Evolutionary conservation across 2,329 filamentous ascomycete species (phyloP).

Genomic region (Coniella vitis): DNA sequence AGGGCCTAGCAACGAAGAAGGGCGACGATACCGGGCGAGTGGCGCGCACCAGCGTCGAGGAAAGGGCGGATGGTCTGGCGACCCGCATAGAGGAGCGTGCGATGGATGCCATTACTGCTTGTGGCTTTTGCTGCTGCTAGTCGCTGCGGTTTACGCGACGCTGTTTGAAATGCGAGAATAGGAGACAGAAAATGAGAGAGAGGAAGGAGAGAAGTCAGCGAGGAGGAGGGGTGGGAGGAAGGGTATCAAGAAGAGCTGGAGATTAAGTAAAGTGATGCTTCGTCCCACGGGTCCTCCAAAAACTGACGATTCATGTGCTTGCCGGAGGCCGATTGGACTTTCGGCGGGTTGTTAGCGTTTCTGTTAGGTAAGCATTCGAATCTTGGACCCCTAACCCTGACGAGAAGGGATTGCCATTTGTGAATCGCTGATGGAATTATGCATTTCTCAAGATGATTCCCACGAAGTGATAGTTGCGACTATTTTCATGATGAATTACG

Average conservation of each 20-base stretch:
- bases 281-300: not conserved
- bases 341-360: conserved; percentile 2
- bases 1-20: conserved; percentile 34
- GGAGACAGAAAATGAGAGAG: not conserved
- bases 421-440: too few species aligned
- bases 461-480: too few species aligned
- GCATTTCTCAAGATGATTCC: too few species aligned
- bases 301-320: conserved; percentile 8
- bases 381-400: conserved; percentile 11
- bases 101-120: conserved; percentile 52
- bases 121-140: not conserved
- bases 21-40: conserved; percentile 28
- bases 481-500: too few species aligned
- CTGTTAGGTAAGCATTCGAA: conserved; percentile 11
- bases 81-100: conserved; percentile 47
- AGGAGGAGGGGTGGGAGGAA: not conserved
- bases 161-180: not conserved
- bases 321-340: conserved; percentile 5
- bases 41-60: conserved; percentile 31
- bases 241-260: not conserved
- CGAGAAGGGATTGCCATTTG: too few species aligned
- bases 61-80: conserved; percentile 38
- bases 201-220: not conserved
- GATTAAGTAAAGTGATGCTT: conserved; percentile 7
- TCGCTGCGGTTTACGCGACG: not conserved